Evolutionary conservation across 352 stramenopile genomes (phyloP).

Genomic region (Globisporangium ultimum): DNA sequence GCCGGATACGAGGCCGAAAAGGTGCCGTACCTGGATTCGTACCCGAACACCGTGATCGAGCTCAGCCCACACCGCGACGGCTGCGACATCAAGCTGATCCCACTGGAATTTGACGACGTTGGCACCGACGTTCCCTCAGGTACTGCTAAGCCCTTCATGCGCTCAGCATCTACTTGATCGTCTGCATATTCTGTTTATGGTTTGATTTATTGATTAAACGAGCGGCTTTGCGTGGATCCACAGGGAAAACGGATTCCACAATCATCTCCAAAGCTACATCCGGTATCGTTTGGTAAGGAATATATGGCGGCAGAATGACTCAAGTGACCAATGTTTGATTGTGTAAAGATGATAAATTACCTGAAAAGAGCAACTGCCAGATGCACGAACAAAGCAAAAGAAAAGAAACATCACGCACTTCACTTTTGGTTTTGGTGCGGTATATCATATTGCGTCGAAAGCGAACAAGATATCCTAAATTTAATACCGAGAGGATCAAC

Average conservation of each 20-base stretch:
- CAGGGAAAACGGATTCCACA: not conserved
- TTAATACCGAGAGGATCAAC: too few relatives aligned
- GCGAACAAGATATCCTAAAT: too few relatives aligned
- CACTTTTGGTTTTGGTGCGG: not conserved
- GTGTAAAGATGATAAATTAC: not conserved
- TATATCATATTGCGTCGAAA: too few relatives aligned
- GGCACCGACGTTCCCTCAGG: conserved; percentile 19
- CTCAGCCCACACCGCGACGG: conserved; percentile 79
- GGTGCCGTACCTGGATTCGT: conserved; percentile 67
- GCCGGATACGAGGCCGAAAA: conserved; percentile 65
- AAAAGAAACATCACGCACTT: not conserved
- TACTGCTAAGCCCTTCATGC: conserved; percentile 2
- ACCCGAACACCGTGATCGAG: conserved; percentile 72
- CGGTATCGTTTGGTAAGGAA: too few relatives aligned
- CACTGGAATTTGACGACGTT: conserved; percentile 55
- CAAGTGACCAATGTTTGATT: too few relatives aligned
- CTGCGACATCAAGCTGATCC: conserved; percentile 81
- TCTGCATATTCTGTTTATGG: not conserved
- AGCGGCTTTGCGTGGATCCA: not conserved
- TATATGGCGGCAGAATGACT: too few relatives aligned
- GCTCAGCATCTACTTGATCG: not conserved
- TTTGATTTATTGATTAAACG: not conserved
- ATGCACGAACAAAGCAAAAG: not conserved
- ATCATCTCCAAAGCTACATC: too few relatives aligned
- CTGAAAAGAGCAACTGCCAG: not conserved